These are phyloP conservation scores for Ammopiptanthus mongolicus DNA, from an alignment of 306 rosid genomes.

Conservation along the genomic window DNA sequence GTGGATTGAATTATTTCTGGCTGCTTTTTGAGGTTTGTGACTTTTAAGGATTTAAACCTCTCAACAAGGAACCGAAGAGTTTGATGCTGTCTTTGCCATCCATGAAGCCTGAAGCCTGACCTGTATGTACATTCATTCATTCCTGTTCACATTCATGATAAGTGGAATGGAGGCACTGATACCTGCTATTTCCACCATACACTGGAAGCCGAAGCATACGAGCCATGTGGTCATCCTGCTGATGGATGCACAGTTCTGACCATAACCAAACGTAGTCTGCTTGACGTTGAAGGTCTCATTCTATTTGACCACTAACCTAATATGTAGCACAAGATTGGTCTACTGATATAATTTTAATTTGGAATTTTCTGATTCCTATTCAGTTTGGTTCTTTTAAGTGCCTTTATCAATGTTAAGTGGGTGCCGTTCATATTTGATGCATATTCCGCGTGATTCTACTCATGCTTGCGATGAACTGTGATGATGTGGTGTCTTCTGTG, in stretches of 20 bases:
- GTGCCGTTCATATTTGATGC: constrained; percentile 8
- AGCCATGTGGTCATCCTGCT: constrained; percentile 28
- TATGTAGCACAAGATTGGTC: constrained; percentile 17
- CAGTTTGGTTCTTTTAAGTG: constrained; percentile 6
- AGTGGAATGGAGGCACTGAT: constrained; percentile 37
- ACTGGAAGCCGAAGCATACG: constrained; percentile 31
- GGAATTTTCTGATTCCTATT: not conserved
- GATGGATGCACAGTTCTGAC: constrained; percentile 49
- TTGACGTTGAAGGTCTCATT: constrained; percentile 29
- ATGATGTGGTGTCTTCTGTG: not conserved
- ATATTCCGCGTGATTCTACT: constrained; percentile 18
- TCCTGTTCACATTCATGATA: constrained; percentile 29
- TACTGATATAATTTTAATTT: constrained; percentile 23
- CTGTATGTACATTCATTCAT: constrained; percentile 37
- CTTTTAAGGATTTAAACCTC: constrained; percentile 46
- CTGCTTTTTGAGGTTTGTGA: constrained; percentile 42
- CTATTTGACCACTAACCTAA: constrained; percentile 32
- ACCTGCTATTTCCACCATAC: constrained; percentile 37
- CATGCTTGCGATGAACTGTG: not conserved
- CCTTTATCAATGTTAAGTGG: not conserved
- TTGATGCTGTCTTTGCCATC: constrained; percentile 30
- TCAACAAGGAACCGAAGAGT: constrained; percentile 38
- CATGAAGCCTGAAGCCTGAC: constrained; percentile 44
- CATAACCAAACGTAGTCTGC: constrained; percentile 13
- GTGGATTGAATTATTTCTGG: constrained; percentile 23